These are phyloP conservation scores for Trifolium dubium DNA, from an alignment of 306 rosid species.

Conservation along the genomic window DNA sequence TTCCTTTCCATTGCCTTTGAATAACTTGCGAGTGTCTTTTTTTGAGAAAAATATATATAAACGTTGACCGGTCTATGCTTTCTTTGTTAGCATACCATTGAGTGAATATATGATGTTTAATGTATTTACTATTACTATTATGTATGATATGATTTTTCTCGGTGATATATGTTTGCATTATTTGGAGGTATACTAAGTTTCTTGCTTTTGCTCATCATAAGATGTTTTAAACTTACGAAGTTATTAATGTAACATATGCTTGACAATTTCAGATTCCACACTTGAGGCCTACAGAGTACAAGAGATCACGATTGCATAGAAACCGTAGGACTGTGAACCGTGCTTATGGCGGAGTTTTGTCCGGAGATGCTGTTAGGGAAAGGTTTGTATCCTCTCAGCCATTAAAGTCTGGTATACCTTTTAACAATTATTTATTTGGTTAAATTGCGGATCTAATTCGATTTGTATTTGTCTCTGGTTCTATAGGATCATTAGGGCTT, in stretches of 20 bases:
- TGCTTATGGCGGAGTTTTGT: slow-evolving; percentile 76
- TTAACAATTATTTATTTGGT: neutral
- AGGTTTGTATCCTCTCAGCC: slow-evolving; percentile 53
- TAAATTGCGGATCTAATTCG: neutral
- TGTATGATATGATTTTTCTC: slow-evolving; percentile 2
- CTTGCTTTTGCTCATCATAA: neutral
- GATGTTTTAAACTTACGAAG: neutral
- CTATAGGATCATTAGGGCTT: slow-evolving; percentile 69
- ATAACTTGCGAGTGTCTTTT: neutral
- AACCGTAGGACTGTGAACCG: slow-evolving; percentile 79
- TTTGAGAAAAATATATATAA: neutral
- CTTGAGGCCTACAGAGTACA: slow-evolving; percentile 75
- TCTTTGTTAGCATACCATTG: neutral
- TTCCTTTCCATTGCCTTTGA: neutral
- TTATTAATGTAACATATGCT: neutral
- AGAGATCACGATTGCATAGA: slow-evolving; percentile 75
- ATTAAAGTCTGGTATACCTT: neutral
- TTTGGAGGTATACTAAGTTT: neutral
- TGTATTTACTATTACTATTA: neutral
- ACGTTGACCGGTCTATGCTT: neutral
- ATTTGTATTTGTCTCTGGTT: neutral
- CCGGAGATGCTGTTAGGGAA: slow-evolving; percentile 79
- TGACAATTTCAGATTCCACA: slow-evolving; percentile 69
- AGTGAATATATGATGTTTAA: neutral
- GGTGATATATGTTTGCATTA: neutral